phyloP scores from a whole-genome alignment of 768 basidiomycete species.

The Dentipellis sp. region DNA sequence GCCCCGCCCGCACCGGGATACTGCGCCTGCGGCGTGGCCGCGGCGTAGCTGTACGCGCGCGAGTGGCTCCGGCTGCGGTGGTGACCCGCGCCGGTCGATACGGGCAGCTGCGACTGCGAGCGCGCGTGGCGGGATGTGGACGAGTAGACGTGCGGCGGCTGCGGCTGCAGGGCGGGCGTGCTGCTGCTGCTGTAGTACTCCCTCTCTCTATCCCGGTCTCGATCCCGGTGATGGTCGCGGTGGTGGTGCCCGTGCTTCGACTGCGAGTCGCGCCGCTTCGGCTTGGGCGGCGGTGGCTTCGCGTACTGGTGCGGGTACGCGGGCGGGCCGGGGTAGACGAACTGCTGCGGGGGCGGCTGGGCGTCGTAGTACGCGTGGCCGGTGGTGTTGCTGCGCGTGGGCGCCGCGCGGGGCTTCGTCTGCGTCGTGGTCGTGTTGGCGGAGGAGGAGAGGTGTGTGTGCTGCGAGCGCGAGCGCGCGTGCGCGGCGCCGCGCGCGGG shows the following conservation, averaged over 20 bases:
- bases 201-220: no score
- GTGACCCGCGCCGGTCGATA: neutral
- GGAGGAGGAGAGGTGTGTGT: neutral
- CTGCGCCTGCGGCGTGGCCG: constrained; percentile 1
- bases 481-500: neutral
- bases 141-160: neutral
- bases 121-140: neutral
- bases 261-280: no score
- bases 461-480: constrained; percentile 2
- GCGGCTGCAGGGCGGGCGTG: constrained; percentile 1
- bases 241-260: no score
- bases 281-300: neutral
- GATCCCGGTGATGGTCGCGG: no score
- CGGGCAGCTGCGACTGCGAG: neutral
- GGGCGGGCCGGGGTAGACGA: neutral
- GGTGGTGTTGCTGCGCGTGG: neutral
- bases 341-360: neutral
- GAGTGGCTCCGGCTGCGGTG: constrained; percentile 6
- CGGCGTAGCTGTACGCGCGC: constrained; percentile 11
- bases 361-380: neutral
- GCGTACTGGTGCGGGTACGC: neutral
- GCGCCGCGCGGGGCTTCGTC: neutral
- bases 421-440: neutral
- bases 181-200: neutral
- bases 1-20: constrained; percentile 5